Evolutionary conservation across 306 rosid genomes (phyloP), one percentile per base, ranked within the genome.

Genomic region (Acacia melanoxylon): DNA sequence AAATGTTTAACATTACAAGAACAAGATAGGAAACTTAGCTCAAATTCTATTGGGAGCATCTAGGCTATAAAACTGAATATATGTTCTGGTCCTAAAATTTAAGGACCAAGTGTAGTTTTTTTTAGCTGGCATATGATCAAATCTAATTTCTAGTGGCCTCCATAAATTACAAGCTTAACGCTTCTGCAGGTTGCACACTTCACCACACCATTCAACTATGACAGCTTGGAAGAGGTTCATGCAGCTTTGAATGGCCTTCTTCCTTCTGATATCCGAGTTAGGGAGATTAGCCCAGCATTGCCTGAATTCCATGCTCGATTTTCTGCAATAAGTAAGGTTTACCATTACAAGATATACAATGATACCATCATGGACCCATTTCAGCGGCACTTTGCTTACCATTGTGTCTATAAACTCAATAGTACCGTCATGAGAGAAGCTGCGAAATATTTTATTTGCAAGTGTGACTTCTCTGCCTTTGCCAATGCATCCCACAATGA

Each of bases 281-380:
- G 94, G 83, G 96, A 95, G 85, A 86, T 92, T 61, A 91, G 91
- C 87, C 93, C 99, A 51, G 99, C 93, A 10, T 76, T 84, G 40
- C 91, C 93, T 10, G 91, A 92, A 59, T 95, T 95, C 82, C 97
- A 92, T 73, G 98, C 99, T 78, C 95, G 99, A 13, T 95, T 95
- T 88, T 95, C 99, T 20, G 94, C 82, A 31, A 80, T 84, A 83
- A 92, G 95, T 76, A 95, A 95, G 91, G 82, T 90, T 85, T 95
- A 95, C 86, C 98, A 89, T 88, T 95, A 95, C 93, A 95, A 90
- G 89, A 82, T 95, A 85, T 93, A 93, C 79, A 92, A 91, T 87
- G 94, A 87, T 82, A 59, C 89, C 78, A 71, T 95, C 84, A 84
- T 93, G 96, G 97, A 95, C 25, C 98, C 98, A 20, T 93, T 92